Conservation (phyloP, 2,329 filamentous ascomycete genomes). For the Monilinia aucupariae region DNA sequence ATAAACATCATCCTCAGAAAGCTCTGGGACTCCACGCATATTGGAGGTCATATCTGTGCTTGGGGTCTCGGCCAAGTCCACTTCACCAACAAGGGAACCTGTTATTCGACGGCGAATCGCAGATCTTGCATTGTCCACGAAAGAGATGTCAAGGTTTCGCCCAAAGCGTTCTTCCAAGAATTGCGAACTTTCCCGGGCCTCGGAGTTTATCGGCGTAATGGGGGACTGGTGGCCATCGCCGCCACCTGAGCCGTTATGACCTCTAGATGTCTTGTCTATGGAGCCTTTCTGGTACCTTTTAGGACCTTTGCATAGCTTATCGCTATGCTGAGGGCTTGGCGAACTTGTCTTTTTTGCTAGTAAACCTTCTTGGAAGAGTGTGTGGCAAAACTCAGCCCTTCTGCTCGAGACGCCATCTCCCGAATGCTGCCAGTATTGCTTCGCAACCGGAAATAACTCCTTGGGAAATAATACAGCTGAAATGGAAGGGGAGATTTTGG, state of each 20-base stretch:
- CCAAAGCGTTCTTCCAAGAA: constrained; percentile 95
- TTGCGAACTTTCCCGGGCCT: constrained; percentile 58
- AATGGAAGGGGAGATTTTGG: constrained; percentile 52
- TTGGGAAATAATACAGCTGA: constrained; percentile 67
- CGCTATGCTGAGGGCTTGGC: constrained; percentile 26
- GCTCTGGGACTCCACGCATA: constrained; percentile 53
- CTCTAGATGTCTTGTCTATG: constrained; percentile 39
- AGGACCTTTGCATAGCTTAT: constrained; percentile 57
- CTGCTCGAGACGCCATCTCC: constrained; percentile 90
- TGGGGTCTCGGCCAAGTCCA: constrained; percentile 57
- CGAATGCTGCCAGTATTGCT: constrained; percentile 95
- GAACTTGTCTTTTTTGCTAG: constrained; percentile 45
- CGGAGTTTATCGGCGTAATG: constrained; percentile 24
- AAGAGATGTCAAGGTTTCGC: constrained; percentile 74
- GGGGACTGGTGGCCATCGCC: neutral
- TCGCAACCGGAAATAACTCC: constrained; percentile 66
- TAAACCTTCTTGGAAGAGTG: constrained; percentile 64
- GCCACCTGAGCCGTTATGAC: constrained; percentile 20
- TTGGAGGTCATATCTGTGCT: constrained; percentile 45
- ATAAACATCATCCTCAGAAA: constrained; percentile 83
- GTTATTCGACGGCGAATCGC: constrained; percentile 85
- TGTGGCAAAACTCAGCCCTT: constrained; percentile 81
- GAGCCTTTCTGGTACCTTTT: constrained; percentile 68
- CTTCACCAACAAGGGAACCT: constrained; percentile 70
- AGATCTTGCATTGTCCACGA: constrained; percentile 75